Base-by-base conservation (phyloP, 352 stramenopile species). In the Pythium utonaiense region DNA sequence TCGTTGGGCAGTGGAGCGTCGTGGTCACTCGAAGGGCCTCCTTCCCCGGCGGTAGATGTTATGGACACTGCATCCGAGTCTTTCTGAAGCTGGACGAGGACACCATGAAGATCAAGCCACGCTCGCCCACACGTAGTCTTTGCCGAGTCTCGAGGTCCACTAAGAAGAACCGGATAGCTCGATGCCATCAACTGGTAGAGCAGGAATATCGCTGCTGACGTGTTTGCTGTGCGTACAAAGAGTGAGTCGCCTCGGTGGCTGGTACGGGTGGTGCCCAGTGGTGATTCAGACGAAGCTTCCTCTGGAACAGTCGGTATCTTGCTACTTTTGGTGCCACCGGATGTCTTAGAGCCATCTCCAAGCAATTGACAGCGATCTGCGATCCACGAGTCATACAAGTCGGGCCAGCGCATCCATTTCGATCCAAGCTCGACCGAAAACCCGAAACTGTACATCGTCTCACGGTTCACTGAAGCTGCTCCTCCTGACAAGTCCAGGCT, bases 331-430 rank as follows among this genome's bases (percentile, higher is more conserved):
- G 9, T 34, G 28, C 50, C 22, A 41, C 8, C 9, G 3, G 31
- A 19, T 13, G 24, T 40, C 22, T 44, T 47, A 16, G 40, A 33
- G 24, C 41, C 10, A 13, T 45, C 24, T 3, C 47, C 21, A 5
- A 31, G 10, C 24, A 59, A 12, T 30, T 72, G 53, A 5, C 42
- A 57, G 40, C 34, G 50, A 6, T 60, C 57, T 36, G 77, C 62
- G 14, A 81, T 45, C 78, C 74, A 89, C 5, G 68, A 31, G 2
- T 77, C 75, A 57, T 87, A 91, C 21, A 80, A 83, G 19, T 93
- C 80, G 2, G 67, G 53, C 83, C 83, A 93, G 3, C 48, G 73
- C 44, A 89, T 64, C 83, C 81, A 91, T 58, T 90, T 93, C 12
- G 80, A 72, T 3, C 83, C 83, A 47, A 79, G 86, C 12, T 88